These are phyloP conservation scores for Teratosphaeria destructans DNA, from an alignment of 2,329 filamentous ascomycete species.

Conservation along the genomic window DNA sequence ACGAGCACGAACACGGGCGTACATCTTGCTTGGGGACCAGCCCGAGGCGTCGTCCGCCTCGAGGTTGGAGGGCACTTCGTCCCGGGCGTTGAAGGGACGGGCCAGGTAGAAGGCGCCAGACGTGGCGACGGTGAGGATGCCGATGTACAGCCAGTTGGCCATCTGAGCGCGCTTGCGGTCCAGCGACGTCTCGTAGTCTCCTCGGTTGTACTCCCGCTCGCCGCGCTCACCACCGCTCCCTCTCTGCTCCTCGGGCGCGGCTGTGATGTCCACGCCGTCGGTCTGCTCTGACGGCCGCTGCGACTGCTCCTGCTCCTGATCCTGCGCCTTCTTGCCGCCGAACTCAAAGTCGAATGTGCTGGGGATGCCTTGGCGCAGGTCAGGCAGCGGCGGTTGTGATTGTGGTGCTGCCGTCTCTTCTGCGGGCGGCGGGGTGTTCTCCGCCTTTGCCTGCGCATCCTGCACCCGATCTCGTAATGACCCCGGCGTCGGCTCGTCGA, in stretches of 20 bases:
- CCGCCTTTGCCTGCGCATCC: slow-evolving; percentile 15
- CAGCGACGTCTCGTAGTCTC: slow-evolving; percentile 80
- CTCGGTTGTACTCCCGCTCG: slow-evolving; percentile 59
- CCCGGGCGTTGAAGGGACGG: slow-evolving; percentile 70
- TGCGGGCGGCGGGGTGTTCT: slow-evolving; percentile 14
- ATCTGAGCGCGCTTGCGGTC: slow-evolving; percentile 70
- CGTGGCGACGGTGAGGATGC: slow-evolving; percentile 46
- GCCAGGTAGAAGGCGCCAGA: slow-evolving; percentile 64
- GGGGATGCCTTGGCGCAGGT: slow-evolving; percentile 88
- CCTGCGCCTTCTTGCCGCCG: slow-evolving; percentile 29
- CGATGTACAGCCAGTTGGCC: slow-evolving; percentile 62
- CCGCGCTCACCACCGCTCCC: slow-evolving; percentile 39
- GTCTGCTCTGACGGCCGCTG: slow-evolving; percentile 18
- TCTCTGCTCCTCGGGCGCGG: slow-evolving; percentile 13
- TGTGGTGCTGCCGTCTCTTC: slow-evolving; percentile 6
- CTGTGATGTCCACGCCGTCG: slow-evolving; percentile 21
- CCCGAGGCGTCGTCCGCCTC: slow-evolving; percentile 61
- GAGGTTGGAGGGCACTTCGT: slow-evolving; percentile 50
- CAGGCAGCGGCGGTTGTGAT: slow-evolving; percentile 56
- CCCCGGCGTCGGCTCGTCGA: slow-evolving; percentile 20
- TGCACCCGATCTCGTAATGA: slow-evolving; percentile 16
- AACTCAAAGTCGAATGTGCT: slow-evolving; percentile 79
- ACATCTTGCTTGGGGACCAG: slow-evolving; percentile 67
- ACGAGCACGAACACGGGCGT: slow-evolving; percentile 66
- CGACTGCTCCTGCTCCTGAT: slow-evolving; percentile 6